Base-by-base conservation (phyloP, 2,329 filamentous ascomycete genomes). In the Rosellinia necatrix region DNA sequence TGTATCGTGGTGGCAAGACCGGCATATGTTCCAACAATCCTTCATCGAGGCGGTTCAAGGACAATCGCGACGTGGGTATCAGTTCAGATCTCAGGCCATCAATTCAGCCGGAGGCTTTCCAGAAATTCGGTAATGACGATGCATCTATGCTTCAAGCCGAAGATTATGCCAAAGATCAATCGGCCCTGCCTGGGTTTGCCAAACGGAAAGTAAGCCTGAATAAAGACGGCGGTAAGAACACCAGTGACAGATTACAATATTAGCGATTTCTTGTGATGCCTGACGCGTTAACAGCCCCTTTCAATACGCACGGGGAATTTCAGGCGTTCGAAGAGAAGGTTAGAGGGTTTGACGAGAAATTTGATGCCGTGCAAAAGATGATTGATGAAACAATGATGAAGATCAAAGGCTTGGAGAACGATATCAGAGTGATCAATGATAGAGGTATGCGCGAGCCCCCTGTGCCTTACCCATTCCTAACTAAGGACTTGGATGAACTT, bases 301-400 rank as follows among this genome's bases (percentile, higher is more conserved):
- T 51, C 29, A 24, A 55, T 24, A 21, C 32, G n/a, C 37, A 43
- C 15, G 38, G 42, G n/a, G 47, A 38, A 32, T 42, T 50, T 19
- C 15, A 13, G 9, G 46, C 43, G 2, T 56, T 53, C 10, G 52
- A 62, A 29, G 44, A 54, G 13, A 56, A 47, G 17, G 35, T 55
- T 17, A 43, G 38, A 27, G 52, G 32, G 10, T 44, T 61, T 15
- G 54, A 56, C 42, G 35, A 51, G 15, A 50, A 58, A 22, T 22
- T 58, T 10, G 47, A 41, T 41, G 46, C 37, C 13, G 52, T 62
- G 37, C 56, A 62, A 32, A 56, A 29, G 21, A 53, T 55, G 38
- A 42, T 61, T 15, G 49, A 53, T 12, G 43, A 58, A n/a, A 50
- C 58, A n/a, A 51, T 59, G 8, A 34, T 13, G 4, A 56, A 25